phyloP scores from a whole-genome alignment of 2,329 filamentous ascomycete genomes.

The Akanthomyces uredinophilus region DNA sequence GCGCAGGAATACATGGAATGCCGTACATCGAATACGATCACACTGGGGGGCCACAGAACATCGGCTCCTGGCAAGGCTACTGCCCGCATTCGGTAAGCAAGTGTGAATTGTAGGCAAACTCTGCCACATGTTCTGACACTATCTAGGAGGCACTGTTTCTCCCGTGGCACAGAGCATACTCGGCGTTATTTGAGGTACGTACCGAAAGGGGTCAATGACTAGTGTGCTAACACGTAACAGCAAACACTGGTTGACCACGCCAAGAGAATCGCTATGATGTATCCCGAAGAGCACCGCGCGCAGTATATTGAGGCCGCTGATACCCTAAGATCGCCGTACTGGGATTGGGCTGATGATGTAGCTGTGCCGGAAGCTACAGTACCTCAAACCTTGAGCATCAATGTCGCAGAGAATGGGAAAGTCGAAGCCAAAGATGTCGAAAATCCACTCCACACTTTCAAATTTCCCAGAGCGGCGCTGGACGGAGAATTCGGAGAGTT shows the following conservation, averaged over 20 bases:
- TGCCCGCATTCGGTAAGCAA: slow-evolving; percentile 42
- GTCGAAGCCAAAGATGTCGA: slow-evolving; percentile 30
- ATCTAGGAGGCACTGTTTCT: slow-evolving; percentile 44
- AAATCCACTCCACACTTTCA: slow-evolving; percentile 51
- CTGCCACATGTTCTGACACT: neutral
- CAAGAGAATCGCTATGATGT: slow-evolving; percentile 40
- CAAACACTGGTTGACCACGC: slow-evolving; percentile 47
- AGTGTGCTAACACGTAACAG: slow-evolving; percentile 27
- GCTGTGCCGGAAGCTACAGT: slow-evolving; percentile 39
- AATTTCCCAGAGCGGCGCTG: slow-evolving; percentile 38
- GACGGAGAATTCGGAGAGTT: slow-evolving; percentile 36
- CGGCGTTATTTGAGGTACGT: slow-evolving; percentile 49
- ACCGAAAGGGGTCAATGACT: neutral
- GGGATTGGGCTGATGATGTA: slow-evolving; percentile 47
- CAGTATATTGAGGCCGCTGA: slow-evolving; percentile 42
- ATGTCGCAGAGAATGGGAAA: slow-evolving; percentile 33
- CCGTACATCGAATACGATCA: slow-evolving; percentile 39
- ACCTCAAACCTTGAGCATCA: slow-evolving; percentile 32
- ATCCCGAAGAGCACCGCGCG: slow-evolving; percentile 30
- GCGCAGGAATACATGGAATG: slow-evolving; percentile 35
- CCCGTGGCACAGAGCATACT: slow-evolving; percentile 53
- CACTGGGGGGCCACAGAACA: slow-evolving; percentile 28
- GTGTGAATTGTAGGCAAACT: neutral
- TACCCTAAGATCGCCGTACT: slow-evolving; percentile 44
- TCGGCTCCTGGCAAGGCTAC: slow-evolving; percentile 37